Percentiles rank a stretch among this genome's conserved stretches.
Evolutionary conservation across 495 filamentous ascomycete species (phyloP).

Genomic region (Thermothielavioides terrestris): DNA sequence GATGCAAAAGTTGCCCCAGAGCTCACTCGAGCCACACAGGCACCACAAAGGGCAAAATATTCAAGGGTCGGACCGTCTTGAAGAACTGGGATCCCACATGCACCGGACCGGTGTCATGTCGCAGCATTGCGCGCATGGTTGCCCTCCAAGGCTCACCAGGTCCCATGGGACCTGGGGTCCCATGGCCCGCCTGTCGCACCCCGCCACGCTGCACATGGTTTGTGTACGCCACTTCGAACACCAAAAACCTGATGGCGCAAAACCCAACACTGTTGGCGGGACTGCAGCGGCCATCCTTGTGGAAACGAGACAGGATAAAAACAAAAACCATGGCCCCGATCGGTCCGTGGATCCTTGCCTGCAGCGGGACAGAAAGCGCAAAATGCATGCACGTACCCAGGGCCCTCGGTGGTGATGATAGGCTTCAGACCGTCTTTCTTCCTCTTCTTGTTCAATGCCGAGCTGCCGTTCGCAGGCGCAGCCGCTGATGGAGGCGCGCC

Average conservation of each 20-base stretch:
- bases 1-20: slow-evolving; percentile 11
- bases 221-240: neutral
- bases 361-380: slow-evolving; percentile 15
- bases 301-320: slow-evolving; percentile 11
- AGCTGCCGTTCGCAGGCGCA: slow-evolving; percentile 26
- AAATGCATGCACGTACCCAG: slow-evolving; percentile 39
- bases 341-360: too few species aligned
- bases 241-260: slow-evolving; percentile 7
- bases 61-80: slow-evolving; percentile 8
- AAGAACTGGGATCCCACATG: too few species aligned
- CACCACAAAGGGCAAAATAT: slow-evolving; percentile 22
- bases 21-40: slow-evolving; percentile 26
- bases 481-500: slow-evolving; percentile 16
- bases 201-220: slow-evolving; percentile 22
- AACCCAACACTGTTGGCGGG: slow-evolving; percentile 19
- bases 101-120: slow-evolving; percentile 17
- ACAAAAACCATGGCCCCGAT: slow-evolving; percentile 5
- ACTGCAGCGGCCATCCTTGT: slow-evolving; percentile 18
- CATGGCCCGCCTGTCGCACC: slow-evolving; percentile 20
- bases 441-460: slow-evolving; percentile 63
- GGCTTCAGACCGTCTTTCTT: slow-evolving; percentile 84
- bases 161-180: slow-evolving; percentile 3
- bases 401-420: slow-evolving; percentile 75
- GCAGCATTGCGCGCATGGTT: slow-evolving; percentile 21
- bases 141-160: slow-evolving; percentile 9